Base-by-base conservation (phyloP, 106 monocot species). In the Dactylorhiza incarnata region DNA sequence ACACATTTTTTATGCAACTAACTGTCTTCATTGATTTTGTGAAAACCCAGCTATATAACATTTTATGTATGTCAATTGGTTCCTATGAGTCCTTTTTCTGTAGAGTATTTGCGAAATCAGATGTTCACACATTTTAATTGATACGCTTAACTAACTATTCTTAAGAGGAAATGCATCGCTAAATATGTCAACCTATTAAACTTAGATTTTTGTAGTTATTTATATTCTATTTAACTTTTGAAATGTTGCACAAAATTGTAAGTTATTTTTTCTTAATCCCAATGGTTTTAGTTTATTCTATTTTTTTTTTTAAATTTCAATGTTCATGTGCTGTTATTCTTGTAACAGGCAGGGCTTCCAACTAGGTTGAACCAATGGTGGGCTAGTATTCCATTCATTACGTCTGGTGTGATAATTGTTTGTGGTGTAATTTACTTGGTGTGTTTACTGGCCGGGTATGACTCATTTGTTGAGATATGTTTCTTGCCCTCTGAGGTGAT, bases 281-380 rank as follows among this genome's bases (percentile, higher is more conserved):
- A 0, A 37, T 37, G 37, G 37, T 37, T 37, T 37, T 37, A 37
- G 37, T 37, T 37, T 37, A 37, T 37, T 37, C 2, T 37, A 37
- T 37, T 37, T 37, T 37, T 37, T 37, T n/a, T n/a, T n/a, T n/a
- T n/a, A n/a, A n/a, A 46, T 71, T 82, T 9, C 14, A 29, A 10
- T 51, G 71, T 45, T 70, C 17, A 72, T 45, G 14, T 74, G 17
- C 49, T 79, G 9, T 83, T 56, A 9, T 48, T 7, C 48, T 68
- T 19, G 75, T 75, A 73, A 48, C 76, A 91, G 91, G 91, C 86
- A 20, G 85, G 91, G 49, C 43, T 88, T 25, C 75, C 85, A 16
- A 88, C 88, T 52, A 91, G 88, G 82, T 26, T 91, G 44, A 86
- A 82, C 73, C 91, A 91, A 76, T 91, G 85, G 88, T 91, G 91